phyloP scores from a whole-genome alignment of 2,329 filamentous ascomycete species.

The Fusarium multiceps region DNA sequence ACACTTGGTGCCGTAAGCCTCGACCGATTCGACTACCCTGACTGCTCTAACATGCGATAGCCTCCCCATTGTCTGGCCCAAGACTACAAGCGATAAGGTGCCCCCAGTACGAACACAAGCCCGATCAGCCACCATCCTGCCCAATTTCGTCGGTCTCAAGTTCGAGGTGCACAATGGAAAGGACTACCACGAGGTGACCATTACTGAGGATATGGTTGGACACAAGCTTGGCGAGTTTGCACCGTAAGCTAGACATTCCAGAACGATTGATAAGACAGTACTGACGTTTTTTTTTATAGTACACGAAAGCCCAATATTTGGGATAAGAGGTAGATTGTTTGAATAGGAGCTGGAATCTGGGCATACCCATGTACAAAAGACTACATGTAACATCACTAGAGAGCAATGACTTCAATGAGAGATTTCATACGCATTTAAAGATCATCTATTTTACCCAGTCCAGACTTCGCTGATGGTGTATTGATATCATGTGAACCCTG shows the following conservation, averaged over 20 bases:
- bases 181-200: slow-evolving; percentile 80
- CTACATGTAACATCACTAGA: slow-evolving; percentile 48
- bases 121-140: slow-evolving; percentile 87
- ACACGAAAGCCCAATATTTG: slow-evolving; percentile 70
- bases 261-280: neutral
- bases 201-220: slow-evolving; percentile 96
- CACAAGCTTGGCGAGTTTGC: slow-evolving; percentile 95
- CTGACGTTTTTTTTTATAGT: slow-evolving; percentile 49
- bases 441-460: slow-evolving; percentile 36
- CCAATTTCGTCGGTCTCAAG: slow-evolving; percentile 88
- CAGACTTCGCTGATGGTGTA: slow-evolving; percentile 19
- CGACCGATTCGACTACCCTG: slow-evolving; percentile 14
- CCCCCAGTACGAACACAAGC: slow-evolving; percentile 87
- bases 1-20: slow-evolving; percentile 64
- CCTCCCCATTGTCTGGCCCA: slow-evolving; percentile 71
- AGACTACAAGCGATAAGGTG: slow-evolving; percentile 69
- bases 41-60: slow-evolving; percentile 53
- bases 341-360: slow-evolving; percentile 33
- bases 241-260: slow-evolving; percentile 67
- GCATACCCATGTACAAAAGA: slow-evolving; percentile 47
- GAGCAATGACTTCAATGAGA: slow-evolving; percentile 31
- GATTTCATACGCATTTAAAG: slow-evolving; percentile 17
- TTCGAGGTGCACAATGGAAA: slow-evolving; percentile 96
- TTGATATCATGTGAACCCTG: slow-evolving; percentile 34
- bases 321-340: slow-evolving; percentile 52